Base-by-base conservation (phyloP, 129 eudicot genomes). In the Escallonia herrerae region DNA sequence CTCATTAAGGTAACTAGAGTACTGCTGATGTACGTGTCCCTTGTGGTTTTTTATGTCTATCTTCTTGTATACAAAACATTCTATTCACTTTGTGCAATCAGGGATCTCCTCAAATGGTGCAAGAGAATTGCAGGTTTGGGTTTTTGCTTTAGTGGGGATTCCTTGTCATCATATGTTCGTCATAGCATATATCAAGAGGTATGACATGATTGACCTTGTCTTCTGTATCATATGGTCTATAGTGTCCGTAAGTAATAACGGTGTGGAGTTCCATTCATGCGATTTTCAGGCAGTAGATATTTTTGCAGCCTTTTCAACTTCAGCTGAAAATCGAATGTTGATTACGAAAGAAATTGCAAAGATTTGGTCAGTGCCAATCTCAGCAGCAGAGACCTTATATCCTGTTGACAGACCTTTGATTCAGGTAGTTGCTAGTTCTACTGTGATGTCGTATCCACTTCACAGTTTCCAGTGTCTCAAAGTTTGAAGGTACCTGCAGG, bases 31-130 rank as follows among this genome's bases (percentile, higher is more conserved):
- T 22, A 22, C 33, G 33, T 22, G 33, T 22, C 33, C 33, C 33
- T 22, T 45, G 9, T 45, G 9, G 49, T 47, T 41, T 48, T 76
- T 44, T 63, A 15, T 45, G 42, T 53, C 8, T 43, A 57, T 11
- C 52, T 46, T 52, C 8, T 53, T 45, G 12, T 63, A 5, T 10
- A 9, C 22, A 58, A 14, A 12, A 33, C 15, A 58, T 58, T 74
- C 47, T 63, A 50, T 48, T 13, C 40, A 57, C 70, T 63, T 15
- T 77, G 3, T 58, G 71, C 64, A 59, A 44, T 71, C 78, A 93
- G 99, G 85, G 97, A 94, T 80, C 95, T 94, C 40, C 77, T 94
- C 39, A 94, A 94, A 69, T 89, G 86, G 85, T 86, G 99, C 80
- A 89, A 84, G 73, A 84, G 99, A 69, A 83, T 94, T 70, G 64